Evolutionary conservation across 2,329 filamentous ascomycete species (phyloP), one percentile per base, ranked within the genome.

Genomic region (Sarocladium kiliense): DNA sequence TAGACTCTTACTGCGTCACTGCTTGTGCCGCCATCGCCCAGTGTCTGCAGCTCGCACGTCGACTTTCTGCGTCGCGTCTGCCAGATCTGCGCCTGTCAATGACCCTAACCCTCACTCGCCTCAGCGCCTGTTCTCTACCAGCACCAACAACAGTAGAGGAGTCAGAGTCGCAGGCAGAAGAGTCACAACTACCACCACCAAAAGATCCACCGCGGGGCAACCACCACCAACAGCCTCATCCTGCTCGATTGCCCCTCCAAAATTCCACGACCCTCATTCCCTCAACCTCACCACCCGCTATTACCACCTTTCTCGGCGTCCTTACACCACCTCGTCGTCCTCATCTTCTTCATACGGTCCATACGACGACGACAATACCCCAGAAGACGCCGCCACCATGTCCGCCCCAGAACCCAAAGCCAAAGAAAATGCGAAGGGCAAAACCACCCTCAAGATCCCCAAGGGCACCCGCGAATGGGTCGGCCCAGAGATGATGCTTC

Each of bases 391-490:
- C 47, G 47, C 11, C 47, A 51, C 47, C 11, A 51, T 51, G 47
- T 23, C 11, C 30, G 30, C 47, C 10, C 47, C 47, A 26, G 47
- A 53, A 25, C 26, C 50, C 16, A 53, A 53, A 41, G 3, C 50
- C 7, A 53, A 41, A 34, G 50, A 53, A 41, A 39, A 53, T 32
- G 36, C 26, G 36, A 77, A 77, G 61, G 68, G 68, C 57, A 78
- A 78, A 60, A 86, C 88, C 72, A 84, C 85, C 72, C 80, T 95
- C 68, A 96, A 96, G 79, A 89, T 87, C 66, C 89, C 91, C 59
- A 96, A 96, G 80, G 91, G 91, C 63, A 96, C 91, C 61, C 89
- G 90, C 68, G 91, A 96, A 71, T 96, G 85, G 88, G 80, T 85
- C 66, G 88, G 87, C 62, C 81, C 81, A 71, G 86, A 91, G 68